Evolutionary conservation across 768 basidiomycete species (phyloP), one percentile per base, ranked within the genome.

Genomic region (Exidia glandulosa): DNA sequence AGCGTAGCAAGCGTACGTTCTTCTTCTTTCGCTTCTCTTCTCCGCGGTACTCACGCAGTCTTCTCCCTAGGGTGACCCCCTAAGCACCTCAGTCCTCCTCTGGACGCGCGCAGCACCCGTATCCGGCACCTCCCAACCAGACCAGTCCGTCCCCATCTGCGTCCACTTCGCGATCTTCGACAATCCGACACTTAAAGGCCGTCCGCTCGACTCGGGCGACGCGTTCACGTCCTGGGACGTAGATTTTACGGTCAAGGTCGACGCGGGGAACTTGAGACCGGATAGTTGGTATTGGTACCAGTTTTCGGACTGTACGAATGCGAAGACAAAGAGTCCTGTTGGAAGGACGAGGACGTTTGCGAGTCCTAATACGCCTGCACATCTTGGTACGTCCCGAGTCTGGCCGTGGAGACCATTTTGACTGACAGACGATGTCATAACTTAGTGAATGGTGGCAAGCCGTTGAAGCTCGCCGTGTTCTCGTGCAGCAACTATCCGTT

Each of bases 221-320:
- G 81, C 78, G 1, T 82, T 81, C 67, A 81, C 81, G 0, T 65
- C 72, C 58, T 78, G 79, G 58, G 83, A 85, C 59, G 79, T 84
- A 34, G 81, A 83, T 65, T 83, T 75, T 67, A 83, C 82, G 0
- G 74, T 82, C 63, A 84, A 84, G 67, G 78, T 84, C n/a, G 83
- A 84, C 62, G 81, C 82, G 2, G 75, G 70, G 0, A 73, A 74
- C 2, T 67, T 85, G 57, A 63, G 72, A 41, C 73, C 83, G 0
- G 81, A 82, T 63, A 80, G 77, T 0, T 73, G 74, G 57, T 85
- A 83, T 64, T 82, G 76, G 66, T 84, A 76, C 68, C 74, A 77
- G 48, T 84, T 83, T 60, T 71, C 75, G 3, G 81, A 83, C 64
- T 84, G 82, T 61, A 78, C 78, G 4, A 77, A 80, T 57, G 68